Conservation (phyloP, 345 rosid genomes). For the Pistacia vera region DNA sequence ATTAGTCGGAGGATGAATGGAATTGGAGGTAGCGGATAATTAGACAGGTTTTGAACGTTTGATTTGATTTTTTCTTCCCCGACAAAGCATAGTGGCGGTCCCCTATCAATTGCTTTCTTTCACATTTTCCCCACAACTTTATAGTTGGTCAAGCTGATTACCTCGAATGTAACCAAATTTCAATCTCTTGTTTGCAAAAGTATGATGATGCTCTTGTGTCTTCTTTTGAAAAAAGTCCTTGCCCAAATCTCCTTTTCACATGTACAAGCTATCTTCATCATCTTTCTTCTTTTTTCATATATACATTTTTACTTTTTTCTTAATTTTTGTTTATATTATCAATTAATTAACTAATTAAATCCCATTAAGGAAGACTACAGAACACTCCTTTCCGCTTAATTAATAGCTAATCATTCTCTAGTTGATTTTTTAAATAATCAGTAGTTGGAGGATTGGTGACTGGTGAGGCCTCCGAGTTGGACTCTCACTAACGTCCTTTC, state of each 20-base stretch:
- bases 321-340: neutral
- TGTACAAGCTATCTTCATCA: neutral
- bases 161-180: conserved; percentile 20
- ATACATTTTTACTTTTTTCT: too few species aligned
- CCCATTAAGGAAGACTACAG: neutral
- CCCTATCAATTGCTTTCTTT: neutral
- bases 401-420: conserved; percentile 23
- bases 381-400: conserved; percentile 15
- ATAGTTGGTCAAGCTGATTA: conserved; percentile 24
- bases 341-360: neutral
- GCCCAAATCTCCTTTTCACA: conserved; percentile 17
- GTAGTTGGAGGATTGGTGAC: conserved; percentile 19
- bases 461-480: conserved; percentile 16
- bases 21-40: neutral
- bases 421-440: conserved; percentile 9
- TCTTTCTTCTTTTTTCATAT: neutral
- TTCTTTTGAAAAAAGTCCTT: conserved; percentile 12
- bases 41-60: neutral
- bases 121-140: conserved; percentile 18
- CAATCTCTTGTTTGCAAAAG: conserved; percentile 7
- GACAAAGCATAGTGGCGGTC: conserved; percentile 35
- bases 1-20: too few species aligned
- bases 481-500: conserved; percentile 7
- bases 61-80: conserved; percentile 1
- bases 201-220: conserved; percentile 9